These are phyloP conservation scores for Monascus purpureus DNA, from an alignment of 495 filamentous ascomycete genomes.

Conservation along the genomic window DNA sequence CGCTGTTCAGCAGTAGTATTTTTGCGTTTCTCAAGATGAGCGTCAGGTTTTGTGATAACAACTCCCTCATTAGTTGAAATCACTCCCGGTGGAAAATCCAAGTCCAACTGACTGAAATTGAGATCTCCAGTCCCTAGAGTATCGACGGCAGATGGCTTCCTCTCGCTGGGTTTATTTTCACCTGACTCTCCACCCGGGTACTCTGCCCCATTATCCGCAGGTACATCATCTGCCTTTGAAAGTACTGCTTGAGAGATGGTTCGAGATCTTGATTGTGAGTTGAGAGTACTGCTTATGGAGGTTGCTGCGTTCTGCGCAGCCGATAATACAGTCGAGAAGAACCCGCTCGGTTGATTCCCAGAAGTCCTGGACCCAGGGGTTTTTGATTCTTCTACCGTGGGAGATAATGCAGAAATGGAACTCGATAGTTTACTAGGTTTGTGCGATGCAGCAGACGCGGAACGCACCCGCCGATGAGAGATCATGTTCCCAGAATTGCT, in stretches of 20 bases:
- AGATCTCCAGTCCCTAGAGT: slow-evolving; percentile 84
- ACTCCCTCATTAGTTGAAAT: slow-evolving; percentile 25
- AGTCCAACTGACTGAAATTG: slow-evolving; percentile 63
- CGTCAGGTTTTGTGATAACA: slow-evolving; percentile 26
- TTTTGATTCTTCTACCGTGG: slow-evolving; percentile 52
- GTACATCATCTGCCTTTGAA: slow-evolving; percentile 12
- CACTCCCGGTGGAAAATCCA: slow-evolving; percentile 24
- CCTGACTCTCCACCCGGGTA: slow-evolving; percentile 10
- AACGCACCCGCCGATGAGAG: slow-evolving; percentile 53
- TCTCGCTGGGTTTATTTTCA: slow-evolving; percentile 21
- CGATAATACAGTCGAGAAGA: slow-evolving; percentile 88
- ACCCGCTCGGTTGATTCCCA: slow-evolving; percentile 43
- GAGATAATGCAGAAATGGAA: slow-evolving; percentile 58
- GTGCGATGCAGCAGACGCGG: slow-evolving; percentile 47
- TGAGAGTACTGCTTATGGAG: slow-evolving; percentile 68
- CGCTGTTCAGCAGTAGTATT: slow-evolving; percentile 24
- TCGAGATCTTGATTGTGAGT: slow-evolving; percentile 32
- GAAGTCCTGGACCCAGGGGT: slow-evolving; percentile 25
- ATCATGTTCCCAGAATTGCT: slow-evolving; percentile 60
- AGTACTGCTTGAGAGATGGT: slow-evolving; percentile 13
- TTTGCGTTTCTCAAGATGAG: slow-evolving; percentile 20
- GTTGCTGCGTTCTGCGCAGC: slow-evolving; percentile 92
- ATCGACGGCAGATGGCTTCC: slow-evolving; percentile 67
- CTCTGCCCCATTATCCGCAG: slow-evolving; percentile 10
- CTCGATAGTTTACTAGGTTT: slow-evolving; percentile 86